Percentiles rank a stretch among this genome's conserved stretches.
These are phyloP conservation scores for Fusarium coffeatum DNA, from an alignment of 2,329 filamentous ascomycete species.

Conservation along the genomic window DNA sequence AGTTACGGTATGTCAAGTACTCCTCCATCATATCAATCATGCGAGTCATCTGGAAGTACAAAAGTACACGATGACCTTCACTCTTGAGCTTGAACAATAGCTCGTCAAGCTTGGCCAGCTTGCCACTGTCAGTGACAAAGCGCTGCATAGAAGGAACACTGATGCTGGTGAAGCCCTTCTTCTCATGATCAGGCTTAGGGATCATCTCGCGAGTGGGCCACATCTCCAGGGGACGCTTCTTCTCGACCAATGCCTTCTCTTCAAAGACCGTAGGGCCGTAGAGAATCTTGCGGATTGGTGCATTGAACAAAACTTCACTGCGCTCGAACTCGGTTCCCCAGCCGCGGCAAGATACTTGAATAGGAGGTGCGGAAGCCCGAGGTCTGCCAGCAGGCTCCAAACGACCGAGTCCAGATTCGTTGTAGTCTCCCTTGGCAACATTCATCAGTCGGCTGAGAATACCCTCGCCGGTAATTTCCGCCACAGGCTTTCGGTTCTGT, in stretches of 20 bases:
- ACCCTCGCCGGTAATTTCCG: slow-evolving; percentile 77
- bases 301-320: slow-evolving; percentile 82
- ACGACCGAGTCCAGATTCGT: slow-evolving; percentile 76
- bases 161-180: slow-evolving; percentile 89
- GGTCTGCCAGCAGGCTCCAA: slow-evolving; percentile 86
- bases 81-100: slow-evolving; percentile 91
- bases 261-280: slow-evolving; percentile 73
- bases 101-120: slow-evolving; percentile 90
- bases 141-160: slow-evolving; percentile 95
- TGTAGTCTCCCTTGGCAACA: slow-evolving; percentile 74
- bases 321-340: slow-evolving; percentile 74
- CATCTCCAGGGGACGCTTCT: slow-evolving; percentile 73
- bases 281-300: slow-evolving; percentile 77
- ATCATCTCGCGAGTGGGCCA: slow-evolving; percentile 75
- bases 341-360: slow-evolving; percentile 81
- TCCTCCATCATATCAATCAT: slow-evolving; percentile 99
- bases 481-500: slow-evolving; percentile 72
- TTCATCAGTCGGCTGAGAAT: slow-evolving; percentile 82
- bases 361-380: slow-evolving; percentile 84
- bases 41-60: slow-evolving; percentile 99
- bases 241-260: slow-evolving; percentile 79
- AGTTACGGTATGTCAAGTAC: slow-evolving; percentile 97
- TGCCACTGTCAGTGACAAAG: slow-evolving; percentile 97
- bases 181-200: slow-evolving; percentile 82
- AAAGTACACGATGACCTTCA: slow-evolving; percentile 88